Evolutionary conservation across 805 yeast genomes (phyloP).

Genomic region (Kuraishia ogatae): DNA sequence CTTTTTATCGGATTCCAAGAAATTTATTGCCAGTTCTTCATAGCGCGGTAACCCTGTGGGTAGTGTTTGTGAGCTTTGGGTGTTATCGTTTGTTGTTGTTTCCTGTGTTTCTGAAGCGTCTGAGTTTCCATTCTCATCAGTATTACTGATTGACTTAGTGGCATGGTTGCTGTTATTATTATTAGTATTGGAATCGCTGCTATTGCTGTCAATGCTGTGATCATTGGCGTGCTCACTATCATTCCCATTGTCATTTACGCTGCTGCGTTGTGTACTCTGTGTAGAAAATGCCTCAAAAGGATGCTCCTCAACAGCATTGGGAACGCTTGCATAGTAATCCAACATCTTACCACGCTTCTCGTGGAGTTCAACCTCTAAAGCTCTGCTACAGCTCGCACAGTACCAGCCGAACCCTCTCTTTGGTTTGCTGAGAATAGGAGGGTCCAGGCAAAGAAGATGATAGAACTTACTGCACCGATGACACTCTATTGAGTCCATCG

Average conservation of each 20-base stretch:
- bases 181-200: too few relatives aligned
- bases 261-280: too few relatives aligned
- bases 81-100: background rate
- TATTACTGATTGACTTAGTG: background rate
- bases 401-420: constrained; percentile 87
- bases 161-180: constrained; percentile 23
- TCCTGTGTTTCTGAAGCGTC: constrained; percentile 1
- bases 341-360: constrained; percentile 27
- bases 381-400: constrained; percentile 70
- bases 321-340: constrained; percentile 14
- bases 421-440: constrained; percentile 74
- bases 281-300: too few relatives aligned
- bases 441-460: constrained; percentile 81
- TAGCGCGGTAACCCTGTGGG: constrained; percentile 32
- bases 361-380: constrained; percentile 34
- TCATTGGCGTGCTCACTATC: too few relatives aligned
- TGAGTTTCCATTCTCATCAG: background rate
- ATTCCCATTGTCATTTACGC: too few relatives aligned
- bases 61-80: background rate
- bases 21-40: constrained; percentile 48
- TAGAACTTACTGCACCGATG: constrained; percentile 64
- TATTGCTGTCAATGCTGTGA: too few relatives aligned
- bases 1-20: constrained; percentile 35
- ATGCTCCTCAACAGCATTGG: constrained; percentile 17
- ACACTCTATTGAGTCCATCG: constrained; percentile 68